phyloP scores from a whole-genome alignment of 306 rosid genomes.

The Cucurbita maxima region DNA sequence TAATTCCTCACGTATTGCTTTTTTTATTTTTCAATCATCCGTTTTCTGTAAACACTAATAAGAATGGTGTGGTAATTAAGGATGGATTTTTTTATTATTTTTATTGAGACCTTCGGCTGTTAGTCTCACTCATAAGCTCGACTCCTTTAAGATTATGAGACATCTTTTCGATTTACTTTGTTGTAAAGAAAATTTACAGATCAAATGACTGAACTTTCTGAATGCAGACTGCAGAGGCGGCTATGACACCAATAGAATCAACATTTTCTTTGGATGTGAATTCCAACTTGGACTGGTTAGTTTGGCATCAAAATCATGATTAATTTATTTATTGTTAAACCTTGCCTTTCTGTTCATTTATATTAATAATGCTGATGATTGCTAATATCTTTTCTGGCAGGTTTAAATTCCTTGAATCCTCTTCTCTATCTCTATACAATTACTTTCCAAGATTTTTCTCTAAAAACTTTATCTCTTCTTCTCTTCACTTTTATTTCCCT shows the following conservation, averaged over 20 bases:
- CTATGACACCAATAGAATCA: constrained; percentile 51
- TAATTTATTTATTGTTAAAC: constrained; percentile 1
- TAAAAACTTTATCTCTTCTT: not conserved
- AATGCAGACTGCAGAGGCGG: constrained; percentile 50
- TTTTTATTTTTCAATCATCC: not conserved
- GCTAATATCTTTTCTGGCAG: not conserved
- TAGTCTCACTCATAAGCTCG: not conserved
- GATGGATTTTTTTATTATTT: too few species aligned
- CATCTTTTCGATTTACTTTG: not conserved
- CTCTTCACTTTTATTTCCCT: not conserved
- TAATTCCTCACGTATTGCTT: not conserved
- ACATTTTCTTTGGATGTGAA: constrained; percentile 42
- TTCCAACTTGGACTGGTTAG: constrained; percentile 42
- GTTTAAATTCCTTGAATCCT: not conserved
- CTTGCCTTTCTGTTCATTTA: not conserved
- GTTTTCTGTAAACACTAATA: too few species aligned
- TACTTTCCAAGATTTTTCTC: not conserved
- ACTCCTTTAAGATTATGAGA: not conserved
- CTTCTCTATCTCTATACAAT: not conserved
- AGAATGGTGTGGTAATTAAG: too few species aligned
- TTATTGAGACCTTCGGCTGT: not conserved
- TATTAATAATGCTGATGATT: not conserved
- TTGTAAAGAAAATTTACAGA: not conserved
- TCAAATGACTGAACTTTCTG: not conserved
- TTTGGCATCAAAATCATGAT: not conserved